phyloP scores from a whole-genome alignment of 2,329 filamentous ascomycete genomes.

The Fusarium decemcellulare region DNA sequence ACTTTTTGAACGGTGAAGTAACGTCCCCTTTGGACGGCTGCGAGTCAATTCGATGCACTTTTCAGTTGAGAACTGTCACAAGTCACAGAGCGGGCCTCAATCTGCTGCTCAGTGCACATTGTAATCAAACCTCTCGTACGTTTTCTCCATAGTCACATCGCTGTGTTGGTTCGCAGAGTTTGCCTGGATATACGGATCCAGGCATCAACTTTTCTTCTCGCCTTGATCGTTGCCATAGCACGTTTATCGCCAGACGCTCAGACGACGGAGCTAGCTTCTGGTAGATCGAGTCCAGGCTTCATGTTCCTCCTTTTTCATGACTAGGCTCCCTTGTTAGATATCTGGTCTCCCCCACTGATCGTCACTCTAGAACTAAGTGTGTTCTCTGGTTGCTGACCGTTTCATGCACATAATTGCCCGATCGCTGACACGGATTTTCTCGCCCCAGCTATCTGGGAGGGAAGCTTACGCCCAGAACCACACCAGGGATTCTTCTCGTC shows the following conservation, averaged over 20 bases:
- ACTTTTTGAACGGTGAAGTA: slow-evolving; percentile 24
- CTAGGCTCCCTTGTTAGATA: slow-evolving; percentile 1
- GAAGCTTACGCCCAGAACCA: neutral
- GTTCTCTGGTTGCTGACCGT: slow-evolving; percentile 11
- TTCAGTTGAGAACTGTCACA: neutral
- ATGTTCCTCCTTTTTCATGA: slow-evolving; percentile 10
- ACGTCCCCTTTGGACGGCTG: slow-evolving; percentile 12
- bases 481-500: too few species aligned
- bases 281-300: slow-evolving; percentile 7
- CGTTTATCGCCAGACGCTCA: slow-evolving; percentile 32
- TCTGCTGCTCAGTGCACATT: slow-evolving; percentile 1
- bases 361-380: neutral
- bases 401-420: slow-evolving; percentile 33
- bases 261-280: slow-evolving; percentile 19
- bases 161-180: neutral
- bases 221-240: neutral
- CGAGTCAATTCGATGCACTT: neutral
- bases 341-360: slow-evolving; percentile 25
- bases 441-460: neutral
- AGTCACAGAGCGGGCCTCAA: slow-evolving; percentile 2
- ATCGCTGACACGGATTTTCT: slow-evolving; percentile 4
- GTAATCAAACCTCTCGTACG: slow-evolving; percentile 25
- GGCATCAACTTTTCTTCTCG: neutral
- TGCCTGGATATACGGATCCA: neutral
- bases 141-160: slow-evolving; percentile 8